phyloP scores from a whole-genome alignment of 805 yeast species.

The Candida cerambycidarum region DNA sequence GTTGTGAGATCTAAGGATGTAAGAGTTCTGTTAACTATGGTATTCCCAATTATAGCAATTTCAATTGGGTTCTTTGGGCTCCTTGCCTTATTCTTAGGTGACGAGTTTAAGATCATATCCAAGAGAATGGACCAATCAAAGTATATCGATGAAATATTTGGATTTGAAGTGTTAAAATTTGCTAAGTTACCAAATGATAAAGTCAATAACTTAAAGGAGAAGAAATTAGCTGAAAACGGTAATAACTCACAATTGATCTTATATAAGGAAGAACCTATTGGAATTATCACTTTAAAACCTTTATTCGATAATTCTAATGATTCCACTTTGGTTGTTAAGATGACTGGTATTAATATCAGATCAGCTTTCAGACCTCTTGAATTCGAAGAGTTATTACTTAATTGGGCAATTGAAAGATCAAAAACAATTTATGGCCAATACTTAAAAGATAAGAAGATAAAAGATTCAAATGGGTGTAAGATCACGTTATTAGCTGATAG shows the following conservation, averaged over 20 bases:
- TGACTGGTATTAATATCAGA: slow-evolving; percentile 62
- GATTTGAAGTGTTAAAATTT: slow-evolving; percentile 50
- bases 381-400: slow-evolving; percentile 60
- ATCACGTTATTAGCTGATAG: slow-evolving; percentile 47
- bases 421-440: slow-evolving; percentile 35
- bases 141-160: slow-evolving; percentile 41
- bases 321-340: slow-evolving; percentile 48
- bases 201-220: slow-evolving; percentile 17
- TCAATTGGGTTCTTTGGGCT: slow-evolving; percentile 12
- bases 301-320: slow-evolving; percentile 36
- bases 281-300: slow-evolving; percentile 52
- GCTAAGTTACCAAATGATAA: slow-evolving; percentile 26
- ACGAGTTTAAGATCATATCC: slow-evolving; percentile 42
- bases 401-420: slow-evolving; percentile 56
- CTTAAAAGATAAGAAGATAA: slow-evolving; percentile 25
- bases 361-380: slow-evolving; percentile 67
- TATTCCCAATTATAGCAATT: slow-evolving; percentile 30
- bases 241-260: slow-evolving; percentile 54
- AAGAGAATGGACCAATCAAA: slow-evolving; percentile 25
- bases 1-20: slow-evolving; percentile 24
- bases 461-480: slow-evolving; percentile 26
- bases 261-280: slow-evolving; percentile 73
- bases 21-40: slow-evolving; percentile 22
- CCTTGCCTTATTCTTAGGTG: slow-evolving; percentile 42
- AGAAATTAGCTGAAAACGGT: slow-evolving; percentile 32